Percentiles rank a stretch among this genome's conserved stretches.
Conservation (phyloP, 2,329 filamentous ascomycete genomes). For the Fusarium domesticum region DNA sequence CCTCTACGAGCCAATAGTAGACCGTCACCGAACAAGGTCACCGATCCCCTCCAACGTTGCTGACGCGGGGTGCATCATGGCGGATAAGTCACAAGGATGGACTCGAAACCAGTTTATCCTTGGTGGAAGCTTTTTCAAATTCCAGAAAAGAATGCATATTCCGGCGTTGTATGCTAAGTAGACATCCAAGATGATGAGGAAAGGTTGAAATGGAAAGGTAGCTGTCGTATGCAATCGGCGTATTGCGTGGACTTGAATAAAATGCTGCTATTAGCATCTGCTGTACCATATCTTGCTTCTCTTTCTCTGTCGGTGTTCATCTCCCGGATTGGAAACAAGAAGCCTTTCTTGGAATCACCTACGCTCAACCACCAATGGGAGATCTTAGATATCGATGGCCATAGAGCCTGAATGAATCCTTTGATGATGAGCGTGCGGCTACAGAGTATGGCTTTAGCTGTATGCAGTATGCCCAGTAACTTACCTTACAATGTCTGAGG, state of each 20-base stretch:
- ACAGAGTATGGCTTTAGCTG: conserved; percentile 45
- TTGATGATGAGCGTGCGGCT: conserved; percentile 38
- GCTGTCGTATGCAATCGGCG: too few relatives aligned
- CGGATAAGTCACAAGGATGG: too few relatives aligned
- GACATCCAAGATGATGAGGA: too few relatives aligned
- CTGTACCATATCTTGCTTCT: too few relatives aligned
- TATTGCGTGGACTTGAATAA: too few relatives aligned
- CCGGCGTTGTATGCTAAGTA: too few relatives aligned
- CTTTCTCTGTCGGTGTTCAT: conserved; percentile 31
- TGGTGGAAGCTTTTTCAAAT: conserved; percentile 13
- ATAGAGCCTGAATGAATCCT: conserved; percentile 31
- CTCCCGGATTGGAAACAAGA: conserved; percentile 36
- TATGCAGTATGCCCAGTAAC: conserved; percentile 43
- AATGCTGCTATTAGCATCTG: too few relatives aligned
- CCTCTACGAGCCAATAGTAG: neutral
- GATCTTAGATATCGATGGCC: conserved; percentile 38
- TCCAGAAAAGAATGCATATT: neutral
- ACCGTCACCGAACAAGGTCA: neutral
- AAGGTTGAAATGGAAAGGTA: too few relatives aligned
- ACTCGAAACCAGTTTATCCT: conserved; percentile 4
- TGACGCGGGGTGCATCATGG: neutral
- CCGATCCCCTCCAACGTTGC: neutral
- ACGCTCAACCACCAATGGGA: conserved; percentile 38
- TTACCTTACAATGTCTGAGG: conserved; percentile 46
- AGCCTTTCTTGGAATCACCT: conserved; percentile 40